Evolutionary conservation across 2,329 filamentous ascomycete genomes (phyloP).

Genomic region (Pestalotiopsis sp.): DNA sequence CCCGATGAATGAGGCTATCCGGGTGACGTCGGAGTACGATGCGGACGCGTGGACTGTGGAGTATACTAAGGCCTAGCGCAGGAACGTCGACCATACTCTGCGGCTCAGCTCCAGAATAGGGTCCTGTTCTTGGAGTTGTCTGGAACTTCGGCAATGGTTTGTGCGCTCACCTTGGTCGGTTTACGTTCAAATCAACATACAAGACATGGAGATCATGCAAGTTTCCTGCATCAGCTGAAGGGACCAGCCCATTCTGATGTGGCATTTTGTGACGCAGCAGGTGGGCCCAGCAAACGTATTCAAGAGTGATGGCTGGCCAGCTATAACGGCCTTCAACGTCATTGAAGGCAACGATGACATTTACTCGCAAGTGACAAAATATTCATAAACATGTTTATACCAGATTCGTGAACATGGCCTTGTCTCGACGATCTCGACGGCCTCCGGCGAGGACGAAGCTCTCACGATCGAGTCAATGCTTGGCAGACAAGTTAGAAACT

Average conservation of each 20-base stretch:
- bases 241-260: not conserved
- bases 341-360: not conserved
- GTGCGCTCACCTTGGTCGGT: not conserved
- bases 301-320: not conserved
- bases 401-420: not conserved
- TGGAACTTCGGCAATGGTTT: not conserved
- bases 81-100: not conserved
- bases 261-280: conserved; percentile 1
- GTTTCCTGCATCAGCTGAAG: not conserved
- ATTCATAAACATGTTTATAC: not conserved
- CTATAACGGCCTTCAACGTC: not conserved
- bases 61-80: conserved; percentile 4
- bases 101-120: not conserved
- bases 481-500: not conserved
- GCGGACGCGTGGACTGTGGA: conserved; percentile 9
- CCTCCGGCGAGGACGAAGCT: not conserved
- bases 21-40: not conserved
- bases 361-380: not conserved
- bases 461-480: not conserved
- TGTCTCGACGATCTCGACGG: not conserved
- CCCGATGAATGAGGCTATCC: not conserved
- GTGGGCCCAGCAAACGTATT: not conserved
- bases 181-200: not conserved
- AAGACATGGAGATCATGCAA: conserved; percentile 3
- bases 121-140: not conserved